Conservation (phyloP, 2,329 filamentous ascomycete species). For the Verticillium isaacii region DNA sequence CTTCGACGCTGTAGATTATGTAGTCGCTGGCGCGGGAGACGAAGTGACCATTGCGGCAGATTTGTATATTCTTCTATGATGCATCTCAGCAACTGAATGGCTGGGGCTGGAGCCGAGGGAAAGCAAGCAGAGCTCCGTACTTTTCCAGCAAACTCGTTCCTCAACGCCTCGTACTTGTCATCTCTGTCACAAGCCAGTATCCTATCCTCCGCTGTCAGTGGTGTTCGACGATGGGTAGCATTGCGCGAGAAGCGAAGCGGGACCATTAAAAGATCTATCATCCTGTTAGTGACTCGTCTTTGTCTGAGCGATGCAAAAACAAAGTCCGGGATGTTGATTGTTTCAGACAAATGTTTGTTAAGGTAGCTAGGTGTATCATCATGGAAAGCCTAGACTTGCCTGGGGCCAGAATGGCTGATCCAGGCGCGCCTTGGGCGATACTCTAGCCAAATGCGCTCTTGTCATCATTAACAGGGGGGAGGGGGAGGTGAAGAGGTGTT, state of each 20-base stretch:
- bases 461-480: constrained; percentile 71
- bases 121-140: constrained; percentile 60
- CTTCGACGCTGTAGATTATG: constrained; percentile 98
- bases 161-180: constrained; percentile 67
- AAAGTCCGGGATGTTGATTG: constrained; percentile 13
- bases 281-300: constrained; percentile 8
- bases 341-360: constrained; percentile 75
- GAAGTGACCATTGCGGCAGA: constrained; percentile 89
- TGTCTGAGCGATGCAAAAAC: background rate
- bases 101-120: constrained; percentile 2
- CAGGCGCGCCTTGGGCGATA: constrained; percentile 62
- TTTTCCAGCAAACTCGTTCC: constrained; percentile 46
- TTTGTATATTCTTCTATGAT: constrained; percentile 69
- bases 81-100: constrained; percentile 3
- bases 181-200: constrained; percentile 92
- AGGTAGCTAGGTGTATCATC: constrained; percentile 99
- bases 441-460: constrained; percentile 99
- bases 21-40: constrained; percentile 97
- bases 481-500: constrained; percentile 1
- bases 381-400: constrained; percentile 67
- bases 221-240: background rate
- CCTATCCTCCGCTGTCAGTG: constrained; percentile 41
- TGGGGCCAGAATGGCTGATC: constrained; percentile 71
- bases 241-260: constrained; percentile 20
- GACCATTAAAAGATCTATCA: constrained; percentile 20